phyloP scores from a whole-genome alignment of 2,329 filamentous ascomycete genomes.

The Colletotrichum melonis region DNA sequence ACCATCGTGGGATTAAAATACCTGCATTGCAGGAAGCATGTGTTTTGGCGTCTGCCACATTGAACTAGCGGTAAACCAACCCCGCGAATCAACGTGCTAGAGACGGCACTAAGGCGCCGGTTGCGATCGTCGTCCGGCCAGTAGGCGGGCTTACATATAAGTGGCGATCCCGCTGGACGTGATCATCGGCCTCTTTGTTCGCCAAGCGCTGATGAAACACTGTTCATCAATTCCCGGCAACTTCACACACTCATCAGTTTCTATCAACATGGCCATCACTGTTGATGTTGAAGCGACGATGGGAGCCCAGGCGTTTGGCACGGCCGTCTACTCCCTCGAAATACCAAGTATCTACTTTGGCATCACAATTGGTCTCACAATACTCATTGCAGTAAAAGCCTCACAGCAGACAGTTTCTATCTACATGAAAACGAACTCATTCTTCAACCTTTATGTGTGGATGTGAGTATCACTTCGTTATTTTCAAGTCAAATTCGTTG shows the following conservation, averaged over 20 bases:
- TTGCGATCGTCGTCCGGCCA: neutral
- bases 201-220: neutral
- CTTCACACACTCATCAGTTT: neutral
- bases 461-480: neutral
- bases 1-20: neutral
- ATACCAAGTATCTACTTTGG: neutral
- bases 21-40: neutral
- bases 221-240: neutral
- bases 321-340: neutral
- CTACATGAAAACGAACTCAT: neutral
- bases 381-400: neutral
- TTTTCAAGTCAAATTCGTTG: neutral
- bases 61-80: neutral
- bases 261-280: neutral
- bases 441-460: neutral
- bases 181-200: neutral
- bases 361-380: neutral
- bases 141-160: neutral
- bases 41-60: neutral
- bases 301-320: neutral
- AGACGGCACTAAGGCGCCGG: neutral
- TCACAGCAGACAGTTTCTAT: neutral
- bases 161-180: neutral
- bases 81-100: neutral
- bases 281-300: neutral